Evolutionary conservation across 306 rosid species (phyloP), one percentile per base, ranked within the genome.

Genomic region (Inga leiocalycina): DNA sequence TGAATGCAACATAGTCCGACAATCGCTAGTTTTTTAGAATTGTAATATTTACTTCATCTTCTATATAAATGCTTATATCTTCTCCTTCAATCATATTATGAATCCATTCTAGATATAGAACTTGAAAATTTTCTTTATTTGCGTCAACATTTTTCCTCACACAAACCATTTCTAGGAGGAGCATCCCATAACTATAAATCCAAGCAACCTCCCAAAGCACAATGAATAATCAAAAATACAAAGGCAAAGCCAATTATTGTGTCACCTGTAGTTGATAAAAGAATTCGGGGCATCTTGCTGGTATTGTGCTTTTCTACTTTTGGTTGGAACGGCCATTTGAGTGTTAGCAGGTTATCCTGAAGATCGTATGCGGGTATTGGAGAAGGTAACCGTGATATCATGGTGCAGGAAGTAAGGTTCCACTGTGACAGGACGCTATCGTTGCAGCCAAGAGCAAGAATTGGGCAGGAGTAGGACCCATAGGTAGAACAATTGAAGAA

Each of bases 401-500:
- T 52, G n/a, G 9, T 5, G 59, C 59, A 52, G 22, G 1, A 52
- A 5, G 8, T 17, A 1, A 52, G n/a, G n/a, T 54, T 0, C n/a
- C 8, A n/a, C n/a, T n/a, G 3, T 17, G 19, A 14, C 20, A 52
- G 20, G 8, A 52, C 9, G 2, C 59, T 52, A 6, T 52, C 59
- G 0, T 17, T 2, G 22, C 22, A 17, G 59, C 3, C 8, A 17
- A 16, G 0, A 52, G n/a, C 59, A 52, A 4, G 0, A 17, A 52
- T 52, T 2, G 22, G 59, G 59, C 59, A 51, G 56, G 2, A 12
- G 17, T 15, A 0, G 56, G 20, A 17, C 9, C 10, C 8, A 16
- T 0, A 0, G 2, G 59, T 16, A 52, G 59, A 17, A 17, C 85
- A 85, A 3, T 20, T n/a, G 69, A 80, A 85, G 82, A 85, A 71